Base-by-base conservation (phyloP, 345 rosid genomes). In the Salix purpurea region DNA sequence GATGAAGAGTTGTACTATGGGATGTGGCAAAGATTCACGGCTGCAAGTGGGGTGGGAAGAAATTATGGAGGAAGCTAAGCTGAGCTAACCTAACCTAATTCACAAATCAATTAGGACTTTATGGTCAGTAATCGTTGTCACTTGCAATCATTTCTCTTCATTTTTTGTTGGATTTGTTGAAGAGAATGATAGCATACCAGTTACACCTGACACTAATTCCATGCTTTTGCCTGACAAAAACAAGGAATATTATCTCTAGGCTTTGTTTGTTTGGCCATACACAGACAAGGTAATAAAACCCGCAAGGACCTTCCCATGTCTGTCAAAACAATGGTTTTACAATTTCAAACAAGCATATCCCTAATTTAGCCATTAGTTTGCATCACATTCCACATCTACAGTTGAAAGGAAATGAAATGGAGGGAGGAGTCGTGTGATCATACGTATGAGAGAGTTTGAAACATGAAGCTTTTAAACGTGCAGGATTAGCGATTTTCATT, bases 201-300 rank as follows among this genome's bases (percentile, higher is more conserved):
- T 54, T 46, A 23, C 19, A 42, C 14, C 50, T 12, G 26, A 71
- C 56, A 28, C 74, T 54, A 71, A 54, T 46, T 32, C 74, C 26
- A 18, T 16, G 30, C 26, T 15, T 72, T 72, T 72, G 75, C 67
- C 66, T 58, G 37, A 72, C 61, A 60, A 72, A 56, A 66, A 72
- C 24, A 36, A 71, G 11, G 26, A 52, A 37, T 46, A 37, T 26
- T 11, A 14, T 28, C 50, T 37, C 37, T 2, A 36, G 70, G 24
- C 11, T 21, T 39, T 67, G 34, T 5, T 15, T 14, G 32, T 44
- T 70, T 34, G 8, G 23, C 4, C 16, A 26, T 4, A 30, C 44
- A 50, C 5, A 14, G 56, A 46, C 56, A 14, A 70, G 50, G 50
- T 4, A 70, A 70, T 10, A 2, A 50, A 48, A 48, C 37, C 73